These are phyloP conservation scores for Mariannaea sp. DNA, from an alignment of 2,329 filamentous ascomycete species.

Conservation along the genomic window DNA sequence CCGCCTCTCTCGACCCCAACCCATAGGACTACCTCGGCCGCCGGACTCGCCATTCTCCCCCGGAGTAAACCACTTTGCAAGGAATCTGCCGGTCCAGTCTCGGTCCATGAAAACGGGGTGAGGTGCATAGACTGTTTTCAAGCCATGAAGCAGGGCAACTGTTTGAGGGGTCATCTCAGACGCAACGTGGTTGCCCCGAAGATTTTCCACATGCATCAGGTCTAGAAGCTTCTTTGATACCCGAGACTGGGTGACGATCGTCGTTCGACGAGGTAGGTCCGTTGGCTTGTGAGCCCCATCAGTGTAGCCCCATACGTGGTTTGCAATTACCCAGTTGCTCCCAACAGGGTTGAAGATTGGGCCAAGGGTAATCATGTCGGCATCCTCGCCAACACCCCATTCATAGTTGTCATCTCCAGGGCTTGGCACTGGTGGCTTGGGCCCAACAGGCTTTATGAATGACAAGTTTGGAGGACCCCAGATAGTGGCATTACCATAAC, in stretches of 20 bases:
- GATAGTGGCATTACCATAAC: slow-evolving; percentile 58
- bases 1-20: slow-evolving; percentile 62
- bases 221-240: slow-evolving; percentile 73
- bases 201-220: slow-evolving; percentile 78
- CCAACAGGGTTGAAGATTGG: slow-evolving; percentile 78
- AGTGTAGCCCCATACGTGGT: slow-evolving; percentile 70
- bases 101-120: slow-evolving; percentile 82
- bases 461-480: slow-evolving; percentile 70
- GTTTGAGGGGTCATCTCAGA: slow-evolving; percentile 82
- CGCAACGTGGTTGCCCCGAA: slow-evolving; percentile 74
- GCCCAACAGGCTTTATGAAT: slow-evolving; percentile 65
- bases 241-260: slow-evolving; percentile 78
- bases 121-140: slow-evolving; percentile 78
- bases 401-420: slow-evolving; percentile 68
- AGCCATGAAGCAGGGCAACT: slow-evolving; percentile 73
- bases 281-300: slow-evolving; percentile 53
- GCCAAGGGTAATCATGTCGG: slow-evolving; percentile 74
- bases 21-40: slow-evolving; percentile 60
- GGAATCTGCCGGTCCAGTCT: slow-evolving; percentile 63
- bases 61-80: slow-evolving; percentile 65
- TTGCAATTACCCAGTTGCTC: slow-evolving; percentile 74
- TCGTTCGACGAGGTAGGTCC: slow-evolving; percentile 71
- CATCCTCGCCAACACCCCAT: slow-evolving; percentile 78
- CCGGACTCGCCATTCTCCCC: slow-evolving; percentile 60
- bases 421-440: slow-evolving; percentile 62